Base-by-base conservation (phyloP, 108 stramenopile species). In the Bacterosira constricta region DNA sequence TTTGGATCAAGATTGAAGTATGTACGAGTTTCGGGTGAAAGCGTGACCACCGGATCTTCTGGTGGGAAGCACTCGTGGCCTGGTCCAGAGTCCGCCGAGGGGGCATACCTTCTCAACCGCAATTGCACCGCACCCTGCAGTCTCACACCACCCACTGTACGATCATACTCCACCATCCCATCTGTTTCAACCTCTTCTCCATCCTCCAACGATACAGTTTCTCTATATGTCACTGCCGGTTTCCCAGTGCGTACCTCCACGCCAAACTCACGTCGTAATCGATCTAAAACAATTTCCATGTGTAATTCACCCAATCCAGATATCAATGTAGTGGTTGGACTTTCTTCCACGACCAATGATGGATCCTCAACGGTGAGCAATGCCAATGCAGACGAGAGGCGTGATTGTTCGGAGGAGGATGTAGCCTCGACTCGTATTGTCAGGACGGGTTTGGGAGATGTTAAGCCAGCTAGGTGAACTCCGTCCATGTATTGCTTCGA, bases 271-370 rank as follows among this genome's bases (percentile, higher is more conserved):
- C 95, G 67, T 35, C 47, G 76, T 15, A 96, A 53, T 23, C 94
- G 69, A 83, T 96, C 94, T 32, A 91, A 61, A 6, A 87, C 82
- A 26, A 96, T 88, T 57, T 96, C 94, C 66, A 96, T 86, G 53
- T 96, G 94, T 31, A 96, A 75, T 67, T 96, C 94, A 20, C 94
- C 94, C 42, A 96, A 66, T 31, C 94, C 94, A 17, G 89, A 90
- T 15, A 96, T 66, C 8, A 93, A 54, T 1, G 91, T 96, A 18
- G 75, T 73, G 3, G 89, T 90, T 11, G 87, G 89, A 2, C 81
- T 89, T 75, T 93, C 94, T 73, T 91, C 88, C 5, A 96, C 90
- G 6, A 86, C 64, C 18, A 96, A 68, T 66, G 89, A 90, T 0
- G 94, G 94, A 82, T 96, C 94, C 84, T 96, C 94, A 12, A 88